Conservation (phyloP, 1,284 basidiomycete genomes). For the Tremellales sp. region DNA sequence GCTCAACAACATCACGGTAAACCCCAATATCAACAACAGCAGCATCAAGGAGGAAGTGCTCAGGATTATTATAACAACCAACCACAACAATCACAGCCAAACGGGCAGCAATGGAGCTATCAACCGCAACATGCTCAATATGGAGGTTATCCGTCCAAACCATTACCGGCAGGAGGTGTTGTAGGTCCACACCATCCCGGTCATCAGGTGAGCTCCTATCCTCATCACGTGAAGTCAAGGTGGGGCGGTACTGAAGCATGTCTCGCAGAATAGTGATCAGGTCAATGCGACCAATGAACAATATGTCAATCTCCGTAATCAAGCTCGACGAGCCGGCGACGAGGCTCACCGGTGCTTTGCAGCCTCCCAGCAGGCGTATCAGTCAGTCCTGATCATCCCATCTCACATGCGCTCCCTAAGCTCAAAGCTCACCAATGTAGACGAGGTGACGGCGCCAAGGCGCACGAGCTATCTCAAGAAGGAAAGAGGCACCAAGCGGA, state of each 20-base stretch:
- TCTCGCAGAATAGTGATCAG: conserved; percentile 59
- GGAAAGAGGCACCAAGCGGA: conserved; percentile 75
- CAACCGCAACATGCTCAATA: conserved; percentile 7
- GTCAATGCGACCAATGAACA: conserved; percentile 54
- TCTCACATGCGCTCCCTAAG: conserved; percentile 10
- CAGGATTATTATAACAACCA: conserved; percentile 17
- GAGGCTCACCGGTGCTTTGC: conserved; percentile 47
- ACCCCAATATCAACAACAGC: conserved; percentile 15
- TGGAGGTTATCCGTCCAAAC: conserved; percentile 12
- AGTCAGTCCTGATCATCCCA: conserved; percentile 57
- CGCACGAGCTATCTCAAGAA: conserved; percentile 77
- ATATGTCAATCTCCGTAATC: conserved; percentile 64
- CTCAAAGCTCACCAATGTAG: too few species aligned
- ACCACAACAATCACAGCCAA: conserved; percentile 10
- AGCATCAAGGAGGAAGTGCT: conserved; percentile 5
- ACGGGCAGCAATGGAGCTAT: conserved; percentile 7
- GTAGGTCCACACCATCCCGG: conserved; percentile 49
- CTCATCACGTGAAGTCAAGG: not conserved
- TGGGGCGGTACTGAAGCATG: conserved; percentile 24
- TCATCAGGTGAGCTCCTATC: conserved; percentile 17
- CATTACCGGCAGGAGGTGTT: conserved; percentile 25
- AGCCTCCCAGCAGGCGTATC: conserved; percentile 41
- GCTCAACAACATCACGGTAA: conserved; percentile 25
- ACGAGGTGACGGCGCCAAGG: conserved; percentile 67
- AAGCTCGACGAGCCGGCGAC: conserved; percentile 66